phyloP scores from a whole-genome alignment of 257 asterid genomes.

The Lithospermum erythrorhizon region DNA sequence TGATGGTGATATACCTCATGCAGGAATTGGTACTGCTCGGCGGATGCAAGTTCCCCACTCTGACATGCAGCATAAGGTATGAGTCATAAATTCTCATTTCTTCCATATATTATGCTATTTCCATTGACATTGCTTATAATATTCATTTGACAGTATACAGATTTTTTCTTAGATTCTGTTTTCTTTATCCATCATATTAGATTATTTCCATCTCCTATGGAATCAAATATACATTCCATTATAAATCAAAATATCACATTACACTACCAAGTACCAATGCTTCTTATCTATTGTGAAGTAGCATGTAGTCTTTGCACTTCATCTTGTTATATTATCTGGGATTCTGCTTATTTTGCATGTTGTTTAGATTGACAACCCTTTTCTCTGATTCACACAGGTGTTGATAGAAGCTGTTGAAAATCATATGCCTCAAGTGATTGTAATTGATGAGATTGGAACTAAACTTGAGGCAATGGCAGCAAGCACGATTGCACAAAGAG shows the following conservation, averaged over 20 bases:
- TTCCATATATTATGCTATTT: not conserved
- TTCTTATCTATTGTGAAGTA: no score
- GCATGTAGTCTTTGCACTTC: no score
- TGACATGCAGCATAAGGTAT: constrained; percentile 89
- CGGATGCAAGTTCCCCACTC: constrained; percentile 96
- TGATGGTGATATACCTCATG: constrained; percentile 95
- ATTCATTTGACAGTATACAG: not conserved
- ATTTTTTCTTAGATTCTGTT: not conserved
- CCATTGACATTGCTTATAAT: not conserved
- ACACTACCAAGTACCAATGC: no score
- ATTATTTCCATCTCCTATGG: no score
- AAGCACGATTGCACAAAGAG: constrained; percentile 97
- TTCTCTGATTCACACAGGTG: constrained; percentile 31
- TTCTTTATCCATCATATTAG: not conserved
- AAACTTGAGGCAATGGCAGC: constrained; percentile 97
- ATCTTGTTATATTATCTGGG: not conserved
- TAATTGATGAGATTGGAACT: constrained; percentile 94
- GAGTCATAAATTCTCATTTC: constrained; percentile 6
- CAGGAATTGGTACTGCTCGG: constrained; percentile 91
- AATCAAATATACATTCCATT: no score
- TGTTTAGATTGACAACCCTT: no score
- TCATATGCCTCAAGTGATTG: constrained; percentile 98
- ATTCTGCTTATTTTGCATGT: not conserved
- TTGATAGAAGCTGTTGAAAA: constrained; percentile 97
- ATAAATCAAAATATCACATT: no score